phyloP scores from a whole-genome alignment of 2,329 filamentous ascomycete species.

The Arthrobotrys entomopaga region DNA sequence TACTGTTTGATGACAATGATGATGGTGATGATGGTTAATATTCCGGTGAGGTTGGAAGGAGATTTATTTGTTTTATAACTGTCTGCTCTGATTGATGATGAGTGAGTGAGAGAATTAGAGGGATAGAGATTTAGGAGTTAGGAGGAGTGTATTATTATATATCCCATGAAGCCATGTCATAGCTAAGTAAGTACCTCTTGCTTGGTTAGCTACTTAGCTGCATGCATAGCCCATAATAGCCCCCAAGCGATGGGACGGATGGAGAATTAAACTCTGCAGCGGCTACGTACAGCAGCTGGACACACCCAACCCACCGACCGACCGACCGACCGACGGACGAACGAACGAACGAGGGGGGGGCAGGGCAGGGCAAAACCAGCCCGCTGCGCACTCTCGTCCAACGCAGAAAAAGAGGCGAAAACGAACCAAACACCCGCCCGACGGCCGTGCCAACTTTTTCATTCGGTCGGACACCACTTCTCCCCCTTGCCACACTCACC shows the following conservation, averaged over 20 bases:
- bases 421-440: no score
- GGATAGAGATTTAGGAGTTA: not conserved
- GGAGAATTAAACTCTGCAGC: constrained; percentile 8
- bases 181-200: no score
- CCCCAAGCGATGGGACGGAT: not conserved
- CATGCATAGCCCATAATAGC: no score
- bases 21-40: not conserved
- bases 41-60: no score
- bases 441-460: no score
- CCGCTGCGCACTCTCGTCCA: not conserved
- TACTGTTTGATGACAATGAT: not conserved
- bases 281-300: constrained; percentile 33
- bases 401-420: no score
- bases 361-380: constrained; percentile 2
- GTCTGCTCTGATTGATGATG: not conserved
- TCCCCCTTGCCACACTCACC: constrained; percentile 4
- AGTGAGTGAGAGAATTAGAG: not conserved
- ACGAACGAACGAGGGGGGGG: no score
- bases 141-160: not conserved
- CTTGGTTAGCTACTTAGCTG: no score
- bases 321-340: no score
- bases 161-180: not conserved
- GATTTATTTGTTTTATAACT: not conserved
- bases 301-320: no score
- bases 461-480: not conserved